These are phyloP conservation scores for Mucor circinelloides DNA, from an alignment of 371 early-diverging fungal genomes.

Conservation along the genomic window DNA sequence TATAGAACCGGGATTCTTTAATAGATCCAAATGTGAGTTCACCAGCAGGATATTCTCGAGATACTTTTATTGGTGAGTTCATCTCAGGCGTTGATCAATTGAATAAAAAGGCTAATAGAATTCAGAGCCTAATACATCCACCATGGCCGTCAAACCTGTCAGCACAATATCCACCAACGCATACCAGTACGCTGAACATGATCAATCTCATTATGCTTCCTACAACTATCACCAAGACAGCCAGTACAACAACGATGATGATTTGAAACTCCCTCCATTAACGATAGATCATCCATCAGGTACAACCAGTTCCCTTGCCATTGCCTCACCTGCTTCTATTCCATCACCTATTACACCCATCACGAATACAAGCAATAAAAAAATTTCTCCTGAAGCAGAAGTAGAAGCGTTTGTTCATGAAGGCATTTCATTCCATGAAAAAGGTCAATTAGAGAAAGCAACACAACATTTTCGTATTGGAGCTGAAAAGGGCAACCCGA, in stretches of 20 bases:
- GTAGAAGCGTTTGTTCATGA: constrained; percentile 40
- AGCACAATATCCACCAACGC: not conserved
- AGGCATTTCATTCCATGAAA: constrained; percentile 71
- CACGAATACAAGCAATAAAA: not conserved
- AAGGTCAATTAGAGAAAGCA: constrained; percentile 69
- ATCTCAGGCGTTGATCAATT: not conserved
- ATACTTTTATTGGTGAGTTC: constrained; percentile 15
- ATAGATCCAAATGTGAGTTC: constrained; percentile 2
- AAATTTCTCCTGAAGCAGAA: constrained; percentile 3
- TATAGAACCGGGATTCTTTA: constrained; percentile 9
- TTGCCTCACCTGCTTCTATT: constrained; percentile 19
- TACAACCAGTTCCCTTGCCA: not conserved
- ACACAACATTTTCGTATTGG: constrained; percentile 73
- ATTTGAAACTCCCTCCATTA: constrained; percentile 17
- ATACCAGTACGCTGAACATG: not conserved
- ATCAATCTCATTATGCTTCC: not conserved
- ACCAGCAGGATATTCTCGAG: constrained; percentile 8
- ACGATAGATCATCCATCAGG: constrained; percentile 3
- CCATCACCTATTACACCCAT: constrained; percentile 16
- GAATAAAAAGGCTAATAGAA: not conserved
- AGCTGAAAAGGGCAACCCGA: constrained; percentile 66
- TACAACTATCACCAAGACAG: not conserved
- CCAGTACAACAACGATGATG: not conserved
- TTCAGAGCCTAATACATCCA: constrained; percentile 1
- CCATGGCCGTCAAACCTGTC: not conserved